Evolutionary conservation across 768 basidiomycete genomes (phyloP), one percentile per base, ranked within the genome.

Genomic region (Suillus variegatus): DNA sequence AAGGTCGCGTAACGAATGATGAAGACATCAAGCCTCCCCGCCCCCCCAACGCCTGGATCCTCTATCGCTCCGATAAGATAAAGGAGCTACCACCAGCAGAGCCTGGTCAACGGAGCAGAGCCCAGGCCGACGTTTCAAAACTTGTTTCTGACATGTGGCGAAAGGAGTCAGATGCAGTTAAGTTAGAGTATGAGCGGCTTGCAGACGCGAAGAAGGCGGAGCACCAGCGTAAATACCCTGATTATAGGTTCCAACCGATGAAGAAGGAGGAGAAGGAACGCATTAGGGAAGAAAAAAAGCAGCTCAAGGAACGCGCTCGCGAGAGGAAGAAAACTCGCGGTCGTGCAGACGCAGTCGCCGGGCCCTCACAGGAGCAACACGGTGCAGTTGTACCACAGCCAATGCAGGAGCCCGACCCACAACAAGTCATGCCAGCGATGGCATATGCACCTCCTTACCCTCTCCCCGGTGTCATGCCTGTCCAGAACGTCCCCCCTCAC

Each of bases 1-100:
- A 61, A 36, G 35, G 65, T 28, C 68, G 46, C 63, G 71, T 43
- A 25, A 60, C 8, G 1, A 16, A 64, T 63, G 68, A 51, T 8
- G 49, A 51, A 51, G 25, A 64, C 60, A 66, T 76, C 20, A 76
- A 81, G 63, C 81, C 52, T 10, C 88, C 89, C 12, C 84, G 93
- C 0, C 92, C 93, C 4, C 86, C 88, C 12, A 94, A 94, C 72
- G 88, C 92, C 0, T 94, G 91, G 91, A 94, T 94, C 65, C 68
- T 94, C 18, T 94, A 91, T 75, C 86, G 93, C 49, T 86, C 89
- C 3, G 82, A 86, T 66, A 86, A 84, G 71, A 78, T 85, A 51
- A 77, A 75, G 65, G 73, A 78, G 13, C 73, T 88, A 61, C 78
- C 80, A 20, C 78, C 79, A 49, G 67, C 74, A 32, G 64, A 68